Evolutionary conservation across 1,139 yeast species (phyloP), one percentile per base, ranked within the genome.

Genomic region (Pneumocystis sp.): DNA sequence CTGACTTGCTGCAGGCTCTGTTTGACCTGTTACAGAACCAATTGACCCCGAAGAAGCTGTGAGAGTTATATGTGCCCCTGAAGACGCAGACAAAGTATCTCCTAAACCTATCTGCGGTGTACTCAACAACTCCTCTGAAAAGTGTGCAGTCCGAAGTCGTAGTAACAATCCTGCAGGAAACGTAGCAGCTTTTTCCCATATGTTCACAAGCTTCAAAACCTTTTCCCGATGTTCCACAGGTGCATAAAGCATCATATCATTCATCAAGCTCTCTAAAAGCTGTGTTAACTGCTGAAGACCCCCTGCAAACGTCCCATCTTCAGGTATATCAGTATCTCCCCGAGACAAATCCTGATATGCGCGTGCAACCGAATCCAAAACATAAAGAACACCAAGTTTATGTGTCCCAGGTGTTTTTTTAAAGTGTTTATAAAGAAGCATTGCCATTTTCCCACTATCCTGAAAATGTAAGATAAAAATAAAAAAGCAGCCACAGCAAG

Each of bases 301-400:
- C 61, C 89, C 85, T 40, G 87, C 89, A 72, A 78, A 85, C 31
- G 95, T 82, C 21, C 96, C 96, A 64, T 83, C 85, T 59, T 70
- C 71, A n/a, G 68, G 66, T 65, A 74, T 72, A 72, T 84, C 82
- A 68, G 79, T 80, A 42, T 78, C 75, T 69, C 82, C 82, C 69
- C 81, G 81, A 42, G 91, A 87, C 72, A 85, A 89, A 66, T 88
- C 96, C 72, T 85, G 83, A 73, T 83, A 88, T 37, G 86, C 93
- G 76, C 97, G 84, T 68, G 89, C 95, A 70, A 93, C 84, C 39
- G 97, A 87, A 77, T 93, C 98, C 70, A 91, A 85, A 70, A 90
- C 93, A 75, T 93, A 93, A 73, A 93, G 79, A 63, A 90, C 85
- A 67, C 97, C 97, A 70, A 93, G 81, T 77, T 91, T 93, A 77